Conservation (phyloP, 805 yeast genomes). For the Wickerhamiella qilinensis region DNA sequence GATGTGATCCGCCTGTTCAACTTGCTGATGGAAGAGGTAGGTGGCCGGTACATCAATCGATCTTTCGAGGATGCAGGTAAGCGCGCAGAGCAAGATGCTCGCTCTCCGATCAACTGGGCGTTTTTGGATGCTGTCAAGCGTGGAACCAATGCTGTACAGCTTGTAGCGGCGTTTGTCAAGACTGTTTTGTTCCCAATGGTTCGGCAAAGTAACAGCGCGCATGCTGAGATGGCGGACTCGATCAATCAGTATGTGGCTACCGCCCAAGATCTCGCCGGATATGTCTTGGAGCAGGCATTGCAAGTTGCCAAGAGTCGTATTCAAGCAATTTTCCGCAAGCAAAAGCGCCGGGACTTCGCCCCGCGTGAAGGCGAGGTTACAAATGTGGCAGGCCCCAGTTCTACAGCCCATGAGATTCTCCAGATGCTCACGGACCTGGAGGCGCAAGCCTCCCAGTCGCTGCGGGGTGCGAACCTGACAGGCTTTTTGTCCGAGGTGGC, state of each 20-base stretch:
- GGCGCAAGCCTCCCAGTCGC: constrained; percentile 24
- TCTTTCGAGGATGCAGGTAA: constrained; percentile 50
- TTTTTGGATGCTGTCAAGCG: constrained; percentile 35
- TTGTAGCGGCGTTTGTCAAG: constrained; percentile 57
- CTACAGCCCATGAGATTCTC: constrained; percentile 49
- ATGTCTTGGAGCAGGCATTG: constrained; percentile 43
- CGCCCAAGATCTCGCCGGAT: constrained; percentile 47
- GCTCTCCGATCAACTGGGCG: constrained; percentile 26
- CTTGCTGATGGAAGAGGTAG: constrained; percentile 49
- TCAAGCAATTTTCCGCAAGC: constrained; percentile 37
- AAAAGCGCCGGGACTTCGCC: constrained; percentile 58
- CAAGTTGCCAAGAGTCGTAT: constrained; percentile 38
- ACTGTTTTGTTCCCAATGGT: constrained; percentile 65
- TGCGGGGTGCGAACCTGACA: constrained; percentile 33
- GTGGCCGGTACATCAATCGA: constrained; percentile 55
- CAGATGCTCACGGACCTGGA: constrained; percentile 32
- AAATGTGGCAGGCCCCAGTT: constrained; percentile 31
- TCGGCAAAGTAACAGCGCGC: constrained; percentile 37
- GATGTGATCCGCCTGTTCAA: constrained; percentile 53
- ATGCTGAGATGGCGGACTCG: constrained; percentile 41
- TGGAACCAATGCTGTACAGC: constrained; percentile 42
- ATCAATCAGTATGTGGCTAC: constrained; percentile 35
- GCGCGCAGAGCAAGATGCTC: constrained; percentile 20
- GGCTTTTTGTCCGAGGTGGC: constrained; percentile 43
- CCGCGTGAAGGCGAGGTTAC: constrained; percentile 25